Evolutionary conservation across 139 green algal species (phyloP).

Genomic region (Gonium pectorale): DNA sequence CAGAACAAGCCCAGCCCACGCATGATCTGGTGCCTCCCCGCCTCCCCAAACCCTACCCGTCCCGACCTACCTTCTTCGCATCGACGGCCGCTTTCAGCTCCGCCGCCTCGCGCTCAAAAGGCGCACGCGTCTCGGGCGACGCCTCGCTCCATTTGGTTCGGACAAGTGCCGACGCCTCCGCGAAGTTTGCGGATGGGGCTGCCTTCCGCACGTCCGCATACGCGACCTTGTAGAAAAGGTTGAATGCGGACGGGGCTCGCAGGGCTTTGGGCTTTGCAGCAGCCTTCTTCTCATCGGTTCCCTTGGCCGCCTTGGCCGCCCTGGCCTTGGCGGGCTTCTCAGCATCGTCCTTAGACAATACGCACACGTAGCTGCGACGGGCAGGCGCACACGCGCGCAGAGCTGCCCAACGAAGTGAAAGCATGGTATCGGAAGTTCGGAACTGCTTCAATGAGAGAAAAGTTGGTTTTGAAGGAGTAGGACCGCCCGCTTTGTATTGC

Average conservation of each 20-base stretch:
- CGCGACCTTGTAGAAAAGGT: slow-evolving; percentile 20
- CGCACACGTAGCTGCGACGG: no score
- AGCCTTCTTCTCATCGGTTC: background rate
- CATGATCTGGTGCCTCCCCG: no score
- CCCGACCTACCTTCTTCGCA: background rate
- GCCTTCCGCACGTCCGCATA: slow-evolving; percentile 1
- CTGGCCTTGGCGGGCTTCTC: background rate
- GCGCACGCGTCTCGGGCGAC: background rate
- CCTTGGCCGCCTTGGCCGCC: background rate
- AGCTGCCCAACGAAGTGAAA: no score
- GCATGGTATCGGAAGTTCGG: no score
- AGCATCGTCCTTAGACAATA: no score
- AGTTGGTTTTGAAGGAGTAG: no score
- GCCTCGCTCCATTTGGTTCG: background rate
- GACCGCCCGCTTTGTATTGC: no score
- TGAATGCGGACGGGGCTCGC: slow-evolving; percentile 8
- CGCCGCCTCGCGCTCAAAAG: slow-evolving; percentile 11
- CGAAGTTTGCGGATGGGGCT: background rate
- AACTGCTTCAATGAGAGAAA: no score
- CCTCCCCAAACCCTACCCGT: background rate
- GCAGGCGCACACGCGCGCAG: no score
- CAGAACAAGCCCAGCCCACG: no score
- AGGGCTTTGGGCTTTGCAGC: no score
- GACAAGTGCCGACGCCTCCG: background rate
- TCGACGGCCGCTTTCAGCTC: background rate